These are phyloP conservation scores for Backusella mclennaniae DNA, from an alignment of 192 early-diverging fungal genomes.

Conservation along the genomic window DNA sequence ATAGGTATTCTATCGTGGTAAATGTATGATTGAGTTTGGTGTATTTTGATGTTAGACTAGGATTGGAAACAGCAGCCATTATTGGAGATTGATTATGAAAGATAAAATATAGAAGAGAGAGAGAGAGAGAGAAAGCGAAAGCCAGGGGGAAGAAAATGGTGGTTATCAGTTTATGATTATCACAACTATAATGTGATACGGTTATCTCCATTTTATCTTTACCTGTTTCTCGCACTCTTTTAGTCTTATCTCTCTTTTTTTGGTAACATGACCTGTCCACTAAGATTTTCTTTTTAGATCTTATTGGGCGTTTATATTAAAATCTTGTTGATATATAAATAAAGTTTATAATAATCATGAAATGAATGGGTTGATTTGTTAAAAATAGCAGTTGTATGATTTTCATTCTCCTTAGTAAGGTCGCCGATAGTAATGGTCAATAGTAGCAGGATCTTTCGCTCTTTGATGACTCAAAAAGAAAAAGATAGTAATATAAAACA, in stretches of 20 bases:
- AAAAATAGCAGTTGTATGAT: too few relatives aligned
- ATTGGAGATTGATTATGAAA: not conserved
- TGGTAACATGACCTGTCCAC: not conserved
- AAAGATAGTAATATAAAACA: too few relatives aligned
- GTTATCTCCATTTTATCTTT: slow-evolving; percentile 13
- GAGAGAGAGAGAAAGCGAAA: not conserved
- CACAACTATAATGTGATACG: not conserved
- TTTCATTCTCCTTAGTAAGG: too few relatives aligned
- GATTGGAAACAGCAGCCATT: not conserved
- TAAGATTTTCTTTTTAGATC: not conserved
- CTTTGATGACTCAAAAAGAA: too few relatives aligned
- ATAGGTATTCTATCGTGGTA: slow-evolving; percentile 49
- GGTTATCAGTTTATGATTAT: not conserved
- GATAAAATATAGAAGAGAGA: not conserved
- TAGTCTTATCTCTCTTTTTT: not conserved
- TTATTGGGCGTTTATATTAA: not conserved
- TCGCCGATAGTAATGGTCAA: too few relatives aligned
- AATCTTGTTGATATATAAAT: too few relatives aligned
- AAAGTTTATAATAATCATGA: too few relatives aligned
- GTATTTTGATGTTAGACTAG: slow-evolving; percentile 10
- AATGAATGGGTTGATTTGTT: too few relatives aligned
- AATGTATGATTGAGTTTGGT: not conserved
- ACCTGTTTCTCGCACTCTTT: not conserved
- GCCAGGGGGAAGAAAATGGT: not conserved
- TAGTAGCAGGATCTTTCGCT: too few relatives aligned